A percentile compares a stretch with the other conserved stretches of the same genome.
Conservation (phyloP, 208 protist species). For the Tritrichomonas musculus region DNA sequence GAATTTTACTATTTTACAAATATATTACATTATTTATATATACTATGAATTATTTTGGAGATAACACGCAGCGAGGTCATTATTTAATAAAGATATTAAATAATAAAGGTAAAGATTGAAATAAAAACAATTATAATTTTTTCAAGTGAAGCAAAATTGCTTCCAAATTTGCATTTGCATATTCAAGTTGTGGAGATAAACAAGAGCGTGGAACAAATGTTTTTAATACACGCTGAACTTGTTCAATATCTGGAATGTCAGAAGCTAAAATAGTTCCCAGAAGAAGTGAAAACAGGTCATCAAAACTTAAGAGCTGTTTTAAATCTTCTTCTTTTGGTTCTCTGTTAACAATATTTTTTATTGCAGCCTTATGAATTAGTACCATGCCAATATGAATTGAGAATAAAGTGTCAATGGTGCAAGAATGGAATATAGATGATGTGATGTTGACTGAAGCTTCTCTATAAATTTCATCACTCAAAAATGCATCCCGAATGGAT, state of each 20-base stretch:
- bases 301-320: neutral
- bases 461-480: neutral
- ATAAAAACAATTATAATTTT: neutral
- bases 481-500: neutral
- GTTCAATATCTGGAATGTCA: neutral
- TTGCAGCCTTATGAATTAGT: neutral
- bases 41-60: too few relatives aligned
- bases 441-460: neutral
- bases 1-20: too few relatives aligned
- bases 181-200: neutral
- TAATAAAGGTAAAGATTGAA: too few relatives aligned
- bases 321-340: neutral
- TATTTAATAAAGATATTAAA: too few relatives aligned
- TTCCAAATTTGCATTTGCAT: conserved; percentile 11
- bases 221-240: neutral
- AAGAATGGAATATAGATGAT: neutral
- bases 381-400: neutral
- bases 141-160: neutral
- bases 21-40: too few relatives aligned
- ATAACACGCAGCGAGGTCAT: too few relatives aligned
- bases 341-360: neutral
- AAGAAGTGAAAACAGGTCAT: neutral
- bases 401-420: neutral
- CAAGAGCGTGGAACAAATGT: neutral
- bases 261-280: neutral